Evolutionary conservation across 768 basidiomycete species (phyloP), one percentile per base, ranked within the genome.

Genomic region (Serendipita sp.): DNA sequence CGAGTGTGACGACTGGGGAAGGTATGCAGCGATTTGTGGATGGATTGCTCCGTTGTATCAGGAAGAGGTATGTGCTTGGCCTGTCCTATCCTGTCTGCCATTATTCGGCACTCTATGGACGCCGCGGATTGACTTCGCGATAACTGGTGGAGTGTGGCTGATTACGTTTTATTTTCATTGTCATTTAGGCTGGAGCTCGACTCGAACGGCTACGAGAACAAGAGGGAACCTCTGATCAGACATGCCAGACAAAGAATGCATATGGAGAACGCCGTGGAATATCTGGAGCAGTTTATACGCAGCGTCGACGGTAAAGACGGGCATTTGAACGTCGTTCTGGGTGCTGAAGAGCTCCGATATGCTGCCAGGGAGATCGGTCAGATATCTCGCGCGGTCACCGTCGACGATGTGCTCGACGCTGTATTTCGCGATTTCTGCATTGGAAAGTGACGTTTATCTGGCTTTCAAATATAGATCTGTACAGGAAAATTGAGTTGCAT

Each of bases 381-480:
- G 65, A 83, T 94, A n/a, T 84, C 86, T 1, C 91, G 92, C 3
- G 71, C 80, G 5, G 85, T 95, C 64, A 85, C 85, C 52, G 83
- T 85, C 11, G 92, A 95, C 69, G 90, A 94, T 66, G 78, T 94
- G 5, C 73, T 95, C 23, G 90, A 91, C 65, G 81, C 81, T 18
- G 80, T 95, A 30, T 95, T 95, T 71, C 78, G 79, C 38, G 86
- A 89, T 62, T 95, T 95, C 73, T 95, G 92, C 71, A 89, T 94
- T 63, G 91, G 91, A 44, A 91, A 93, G 34, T 60, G 36, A 60
- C 4, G 35, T 8, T 41, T 51, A 32, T 51, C 48, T 18, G 7
- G 8, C 30, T 7, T 51, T 51, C n/a, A 8, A 5, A n/a, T n/a
- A 5, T 18, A 51, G n/a, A 41, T 41, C 41, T 41, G 41, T 23